These are phyloP conservation scores for Mortierella alpina DNA, from an alignment of 192 early-diverging fungal genomes.

Conservation along the genomic window DNA sequence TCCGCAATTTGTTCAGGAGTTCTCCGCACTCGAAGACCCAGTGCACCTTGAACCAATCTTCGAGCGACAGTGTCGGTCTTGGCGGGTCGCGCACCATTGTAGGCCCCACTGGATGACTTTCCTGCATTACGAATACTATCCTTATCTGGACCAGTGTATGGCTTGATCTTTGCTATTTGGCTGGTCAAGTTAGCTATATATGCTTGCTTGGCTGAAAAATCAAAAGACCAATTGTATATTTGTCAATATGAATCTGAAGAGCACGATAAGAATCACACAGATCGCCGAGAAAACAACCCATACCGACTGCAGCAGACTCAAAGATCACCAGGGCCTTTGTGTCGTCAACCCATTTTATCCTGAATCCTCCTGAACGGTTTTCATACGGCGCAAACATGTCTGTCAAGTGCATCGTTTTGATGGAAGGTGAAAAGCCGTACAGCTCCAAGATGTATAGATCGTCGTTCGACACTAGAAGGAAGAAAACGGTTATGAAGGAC, in stretches of 20 bases:
- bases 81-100: conserved; percentile 54
- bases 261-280: background rate
- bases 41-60: conserved; percentile 77
- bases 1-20: conserved; percentile 62
- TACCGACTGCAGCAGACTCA: conserved; percentile 72
- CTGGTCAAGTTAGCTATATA: conserved; percentile 65
- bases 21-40: conserved; percentile 67
- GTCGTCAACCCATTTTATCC: conserved; percentile 81
- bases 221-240: background rate
- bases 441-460: conserved; percentile 62
- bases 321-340: conserved; percentile 77
- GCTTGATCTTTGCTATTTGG: conserved; percentile 66
- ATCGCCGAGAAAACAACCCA: background rate
- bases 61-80: conserved; percentile 81
- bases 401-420: conserved; percentile 76
- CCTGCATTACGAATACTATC: conserved; percentile 33
- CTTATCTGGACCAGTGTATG: conserved; percentile 67
- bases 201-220: conserved; percentile 55
- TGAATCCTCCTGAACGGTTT: conserved; percentile 69
- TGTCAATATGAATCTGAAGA: background rate
- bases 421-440: conserved; percentile 70
- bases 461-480: conserved; percentile 15
- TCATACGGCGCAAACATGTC: conserved; percentile 74
- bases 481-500: background rate
- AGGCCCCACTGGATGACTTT: conserved; percentile 37